phyloP scores from a whole-genome alignment of 345 rosid genomes.

The Pseudoturritis turrita region DNA sequence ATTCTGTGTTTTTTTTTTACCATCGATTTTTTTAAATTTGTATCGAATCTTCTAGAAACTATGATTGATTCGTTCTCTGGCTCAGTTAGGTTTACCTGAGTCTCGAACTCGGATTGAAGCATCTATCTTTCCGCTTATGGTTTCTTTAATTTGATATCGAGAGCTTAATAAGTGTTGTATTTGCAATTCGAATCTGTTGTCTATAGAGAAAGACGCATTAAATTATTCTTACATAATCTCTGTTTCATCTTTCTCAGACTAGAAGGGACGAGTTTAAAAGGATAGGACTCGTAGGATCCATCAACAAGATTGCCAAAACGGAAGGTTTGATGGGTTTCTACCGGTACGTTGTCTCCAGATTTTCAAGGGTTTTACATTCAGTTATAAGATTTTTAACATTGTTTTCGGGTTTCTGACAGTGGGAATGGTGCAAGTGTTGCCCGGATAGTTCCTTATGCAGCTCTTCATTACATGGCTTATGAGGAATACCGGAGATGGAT shows the following conservation, averaged over 20 bases:
- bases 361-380: not conserved
- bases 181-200: too few relatives aligned
- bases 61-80: not conserved
- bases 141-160: not conserved
- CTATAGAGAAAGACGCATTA: too few relatives aligned
- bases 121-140: not conserved
- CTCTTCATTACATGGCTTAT: constrained; percentile 92
- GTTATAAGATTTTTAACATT: not conserved
- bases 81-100: not conserved
- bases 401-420: constrained; percentile 36
- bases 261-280: constrained; percentile 77
- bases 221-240: too few relatives aligned
- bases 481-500: constrained; percentile 94
- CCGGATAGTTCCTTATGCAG: constrained; percentile 90
- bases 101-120: not conserved
- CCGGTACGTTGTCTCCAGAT: constrained; percentile 43
- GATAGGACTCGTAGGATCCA: constrained; percentile 62
- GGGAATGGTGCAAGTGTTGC: constrained; percentile 96
- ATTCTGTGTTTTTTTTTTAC: not conserved
- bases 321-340: constrained; percentile 90
- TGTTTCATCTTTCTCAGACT: constrained; percentile 46
- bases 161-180: too few relatives aligned
- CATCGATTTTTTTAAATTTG: not conserved
- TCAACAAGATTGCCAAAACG: constrained; percentile 65
- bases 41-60: not conserved